Conservation (phyloP, 306 rosid genomes). For the Adenanthera pavonina region DNA sequence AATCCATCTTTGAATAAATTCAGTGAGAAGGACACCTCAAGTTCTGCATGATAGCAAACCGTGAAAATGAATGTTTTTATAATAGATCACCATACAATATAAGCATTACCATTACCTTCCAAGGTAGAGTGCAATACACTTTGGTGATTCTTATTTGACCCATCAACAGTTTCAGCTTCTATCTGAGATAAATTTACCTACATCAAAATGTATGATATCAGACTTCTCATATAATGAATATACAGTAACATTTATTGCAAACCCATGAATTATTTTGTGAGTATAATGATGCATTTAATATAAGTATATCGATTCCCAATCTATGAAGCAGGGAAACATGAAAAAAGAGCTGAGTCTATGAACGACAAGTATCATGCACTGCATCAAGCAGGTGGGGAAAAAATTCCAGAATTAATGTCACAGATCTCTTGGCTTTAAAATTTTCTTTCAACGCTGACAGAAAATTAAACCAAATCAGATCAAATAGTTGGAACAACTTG, state of each 20-base stretch:
- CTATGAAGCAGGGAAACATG: not conserved
- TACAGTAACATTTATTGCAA: not conserved
- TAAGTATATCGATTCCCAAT: not conserved
- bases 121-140: slow-evolving; percentile 9
- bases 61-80: slow-evolving; percentile 16
- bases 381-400: not conserved
- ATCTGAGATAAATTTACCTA: slow-evolving; percentile 34
- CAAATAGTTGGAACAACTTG: not conserved
- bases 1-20: slow-evolving; percentile 48
- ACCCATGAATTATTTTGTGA: slow-evolving; percentile 9
- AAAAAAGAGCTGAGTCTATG: not conserved
- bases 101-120: slow-evolving; percentile 40
- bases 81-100: not conserved
- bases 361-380: not conserved
- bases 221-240: not conserved
- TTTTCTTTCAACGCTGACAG: not conserved
- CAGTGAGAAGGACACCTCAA: slow-evolving; percentile 50
- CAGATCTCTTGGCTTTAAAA: not conserved
- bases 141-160: slow-evolving; percentile 33
- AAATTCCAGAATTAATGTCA: not conserved
- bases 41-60: slow-evolving; percentile 41
- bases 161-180: slow-evolving; percentile 32
- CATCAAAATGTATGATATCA: not conserved
- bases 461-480: not conserved
- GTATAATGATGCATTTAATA: not conserved